phyloP scores from a whole-genome alignment of 352 stramenopile species.

The Peronospora belbahrii region DNA sequence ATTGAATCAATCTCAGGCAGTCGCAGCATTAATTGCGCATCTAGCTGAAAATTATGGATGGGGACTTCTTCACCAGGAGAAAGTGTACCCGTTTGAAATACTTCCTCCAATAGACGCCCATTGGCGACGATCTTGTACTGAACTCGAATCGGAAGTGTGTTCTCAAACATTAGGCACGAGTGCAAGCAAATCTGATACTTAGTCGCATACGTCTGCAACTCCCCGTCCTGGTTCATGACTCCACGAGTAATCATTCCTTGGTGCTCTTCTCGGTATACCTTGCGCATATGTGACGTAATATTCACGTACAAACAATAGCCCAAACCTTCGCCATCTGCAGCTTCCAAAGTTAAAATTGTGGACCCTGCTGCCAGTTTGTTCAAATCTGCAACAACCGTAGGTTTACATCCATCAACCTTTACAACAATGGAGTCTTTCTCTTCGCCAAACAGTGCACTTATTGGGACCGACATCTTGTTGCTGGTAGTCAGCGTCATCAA shows the following conservation, averaged over 20 bases:
- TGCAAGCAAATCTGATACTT: slow-evolving; percentile 85
- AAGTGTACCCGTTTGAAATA: slow-evolving; percentile 61
- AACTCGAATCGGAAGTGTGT: slow-evolving; percentile 79
- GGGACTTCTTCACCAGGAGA: slow-evolving; percentile 77
- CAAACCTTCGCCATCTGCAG: slow-evolving; percentile 41
- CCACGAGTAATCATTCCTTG: slow-evolving; percentile 61
- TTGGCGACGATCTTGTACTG: slow-evolving; percentile 66
- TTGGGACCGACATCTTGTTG: slow-evolving; percentile 79
- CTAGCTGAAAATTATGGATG: slow-evolving; percentile 77
- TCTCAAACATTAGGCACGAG: slow-evolving; percentile 81
- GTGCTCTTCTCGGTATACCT: slow-evolving; percentile 85
- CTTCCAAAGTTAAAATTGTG: slow-evolving; percentile 62
- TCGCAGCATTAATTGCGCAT: slow-evolving; percentile 59
- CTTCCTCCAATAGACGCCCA: slow-evolving; percentile 12
- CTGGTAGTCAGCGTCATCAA: slow-evolving; percentile 45
- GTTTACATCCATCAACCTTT: slow-evolving; percentile 80
- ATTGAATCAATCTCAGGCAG: slow-evolving; percentile 83
- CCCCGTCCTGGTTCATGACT: slow-evolving; percentile 37
- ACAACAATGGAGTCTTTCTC: slow-evolving; percentile 76
- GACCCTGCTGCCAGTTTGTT: slow-evolving; percentile 50
- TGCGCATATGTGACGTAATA: slow-evolving; percentile 72
- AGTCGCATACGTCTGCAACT: slow-evolving; percentile 72
- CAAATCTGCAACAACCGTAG: slow-evolving; percentile 71
- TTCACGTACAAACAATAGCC: slow-evolving; percentile 85
- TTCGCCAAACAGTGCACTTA: slow-evolving; percentile 73